phyloP scores from a whole-genome alignment of 495 filamentous ascomycete genomes.

The Podospora fimiseda region DNA sequence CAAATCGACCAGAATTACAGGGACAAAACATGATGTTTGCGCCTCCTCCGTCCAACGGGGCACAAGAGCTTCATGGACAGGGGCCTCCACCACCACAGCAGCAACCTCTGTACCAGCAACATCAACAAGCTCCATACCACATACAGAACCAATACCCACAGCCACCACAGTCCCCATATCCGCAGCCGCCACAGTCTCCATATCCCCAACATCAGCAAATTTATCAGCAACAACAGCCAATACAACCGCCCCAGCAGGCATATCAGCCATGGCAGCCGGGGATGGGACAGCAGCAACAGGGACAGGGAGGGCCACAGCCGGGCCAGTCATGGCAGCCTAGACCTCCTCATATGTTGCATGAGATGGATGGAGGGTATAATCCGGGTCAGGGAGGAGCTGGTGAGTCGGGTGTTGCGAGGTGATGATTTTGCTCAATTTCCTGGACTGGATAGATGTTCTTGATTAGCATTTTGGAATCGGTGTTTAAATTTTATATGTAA shows the following conservation, averaged over 20 bases:
- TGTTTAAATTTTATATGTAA: no score
- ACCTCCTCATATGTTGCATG: slow-evolving; percentile 30
- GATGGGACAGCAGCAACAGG: slow-evolving; percentile 7
- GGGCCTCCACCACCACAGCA: neutral
- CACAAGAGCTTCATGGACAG: slow-evolving; percentile 4
- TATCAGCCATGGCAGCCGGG: neutral
- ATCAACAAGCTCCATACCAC: neutral
- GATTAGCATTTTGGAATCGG: no score
- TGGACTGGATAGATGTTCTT: no score
- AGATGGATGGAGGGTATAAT: slow-evolving; percentile 30
- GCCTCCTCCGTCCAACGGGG: neutral
- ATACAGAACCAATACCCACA: slow-evolving; percentile 3
- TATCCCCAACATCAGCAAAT: slow-evolving; percentile 2
- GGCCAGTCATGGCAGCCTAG: slow-evolving; percentile 37
- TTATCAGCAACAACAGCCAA: neutral
- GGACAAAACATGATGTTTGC: neutral
- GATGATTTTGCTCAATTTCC: no score
- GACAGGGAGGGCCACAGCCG: slow-evolving; percentile 17
- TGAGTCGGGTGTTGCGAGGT: neutral
- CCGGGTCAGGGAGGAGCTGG: slow-evolving; percentile 3
- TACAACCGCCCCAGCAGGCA: neutral
- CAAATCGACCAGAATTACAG: neutral
- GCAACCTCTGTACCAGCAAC: neutral
- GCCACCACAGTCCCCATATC: neutral
- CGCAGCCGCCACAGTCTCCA: neutral